Evolutionary conservation across 257 asterid genomes (phyloP).

Genomic region (Thymus mandschuricus): DNA sequence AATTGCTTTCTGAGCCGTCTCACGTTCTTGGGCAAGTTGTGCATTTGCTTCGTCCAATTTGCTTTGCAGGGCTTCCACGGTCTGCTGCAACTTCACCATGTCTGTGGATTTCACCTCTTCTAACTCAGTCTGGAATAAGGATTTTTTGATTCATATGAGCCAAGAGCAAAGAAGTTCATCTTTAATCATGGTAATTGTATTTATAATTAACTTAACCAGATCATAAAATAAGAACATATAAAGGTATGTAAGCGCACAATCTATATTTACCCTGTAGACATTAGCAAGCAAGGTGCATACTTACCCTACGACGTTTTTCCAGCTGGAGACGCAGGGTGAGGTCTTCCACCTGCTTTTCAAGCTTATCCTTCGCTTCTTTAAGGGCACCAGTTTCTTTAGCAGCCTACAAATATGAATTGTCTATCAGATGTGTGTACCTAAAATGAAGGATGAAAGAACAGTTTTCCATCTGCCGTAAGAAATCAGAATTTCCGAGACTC

Average conservation of each 20-base stretch:
- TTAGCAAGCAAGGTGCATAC: conserved; percentile 26
- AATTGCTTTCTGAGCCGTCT: conserved; percentile 82
- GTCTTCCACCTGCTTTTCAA: conserved; percentile 98
- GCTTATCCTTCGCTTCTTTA: conserved; percentile 96
- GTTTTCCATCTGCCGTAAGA: neutral
- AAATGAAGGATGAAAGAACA: conserved; percentile 8
- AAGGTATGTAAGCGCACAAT: neutral
- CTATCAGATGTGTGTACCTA: conserved; percentile 17
- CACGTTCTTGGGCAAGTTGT: conserved; percentile 77
- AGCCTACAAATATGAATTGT: conserved; percentile 58
- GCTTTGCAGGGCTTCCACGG: conserved; percentile 69
- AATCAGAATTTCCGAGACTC: too few relatives aligned
- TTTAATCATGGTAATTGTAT: conserved; percentile 20
- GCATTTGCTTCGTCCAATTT: conserved; percentile 82
- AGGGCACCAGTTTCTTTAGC: conserved; percentile 98
- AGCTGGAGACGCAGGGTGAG: conserved; percentile 91
- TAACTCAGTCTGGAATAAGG: conserved; percentile 66
- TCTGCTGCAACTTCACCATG: conserved; percentile 65
- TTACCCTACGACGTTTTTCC: conserved; percentile 96
- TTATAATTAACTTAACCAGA: conserved; percentile 4
- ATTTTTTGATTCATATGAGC: conserved; percentile 23
- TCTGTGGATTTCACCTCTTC: conserved; percentile 85
- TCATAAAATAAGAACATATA: conserved; percentile 1
- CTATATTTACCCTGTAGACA: conserved; percentile 8
- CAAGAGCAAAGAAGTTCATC: conserved; percentile 10